Evolutionary conservation across 495 filamentous ascomycete genomes (phyloP).

Genomic region (Neurospora tetraspora): DNA sequence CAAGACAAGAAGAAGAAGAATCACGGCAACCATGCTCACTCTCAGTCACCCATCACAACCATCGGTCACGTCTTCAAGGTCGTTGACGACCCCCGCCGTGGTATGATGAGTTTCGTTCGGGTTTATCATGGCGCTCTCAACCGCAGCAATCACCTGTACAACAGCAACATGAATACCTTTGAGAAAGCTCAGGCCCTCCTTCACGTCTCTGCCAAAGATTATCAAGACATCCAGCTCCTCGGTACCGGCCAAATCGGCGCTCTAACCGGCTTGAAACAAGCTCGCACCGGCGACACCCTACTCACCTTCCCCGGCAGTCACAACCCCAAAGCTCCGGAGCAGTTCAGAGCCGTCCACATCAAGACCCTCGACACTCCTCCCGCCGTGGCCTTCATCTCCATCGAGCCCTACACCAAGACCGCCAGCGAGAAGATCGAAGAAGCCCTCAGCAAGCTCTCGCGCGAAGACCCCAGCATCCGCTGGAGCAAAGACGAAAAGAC

Average conservation of each 20-base stretch:
- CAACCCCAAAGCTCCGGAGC: conserved; percentile 38
- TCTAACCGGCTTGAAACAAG: conserved; percentile 77
- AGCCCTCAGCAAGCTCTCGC: conserved; percentile 63
- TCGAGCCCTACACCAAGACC: conserved; percentile 72
- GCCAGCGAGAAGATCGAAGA: conserved; percentile 70
- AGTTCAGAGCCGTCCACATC: conserved; percentile 66
- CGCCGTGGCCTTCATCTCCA: conserved; percentile 88
- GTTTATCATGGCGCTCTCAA: conserved; percentile 80
- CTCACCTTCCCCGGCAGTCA: conserved; percentile 54
- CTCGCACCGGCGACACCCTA: conserved; percentile 88
- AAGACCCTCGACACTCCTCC: conserved; percentile 85
- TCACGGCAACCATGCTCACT: conserved; percentile 28
- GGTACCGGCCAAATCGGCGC: conserved; percentile 91
- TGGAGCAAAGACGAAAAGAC: conserved; percentile 80
- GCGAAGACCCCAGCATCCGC: conserved; percentile 92
- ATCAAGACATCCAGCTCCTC: conserved; percentile 72
- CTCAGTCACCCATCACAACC: conserved; percentile 46
- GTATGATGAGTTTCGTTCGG: conserved; percentile 83
- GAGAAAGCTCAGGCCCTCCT: conserved; percentile 75
- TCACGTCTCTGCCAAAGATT: conserved; percentile 86
- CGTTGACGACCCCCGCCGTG: conserved; percentile 74
- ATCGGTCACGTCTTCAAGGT: conserved; percentile 96
- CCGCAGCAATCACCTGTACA: conserved; percentile 67
- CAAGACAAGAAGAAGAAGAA: conserved; percentile 39
- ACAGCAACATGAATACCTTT: conserved; percentile 73